These are phyloP conservation scores for Saccharum hybrid DNA, from an alignment of 202 grass and related monocot species.

Conservation along the genomic window DNA sequence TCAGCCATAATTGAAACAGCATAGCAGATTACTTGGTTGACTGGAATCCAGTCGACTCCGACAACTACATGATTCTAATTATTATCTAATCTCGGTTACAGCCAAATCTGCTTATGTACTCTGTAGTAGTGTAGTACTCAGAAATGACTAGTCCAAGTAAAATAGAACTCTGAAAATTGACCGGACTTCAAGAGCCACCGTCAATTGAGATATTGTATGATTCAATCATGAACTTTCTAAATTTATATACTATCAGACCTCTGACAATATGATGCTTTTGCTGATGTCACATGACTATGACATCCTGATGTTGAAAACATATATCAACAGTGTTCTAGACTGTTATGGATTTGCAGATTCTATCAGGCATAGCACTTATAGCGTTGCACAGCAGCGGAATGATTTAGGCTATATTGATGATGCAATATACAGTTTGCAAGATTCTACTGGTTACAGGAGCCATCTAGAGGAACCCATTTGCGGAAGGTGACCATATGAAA, in stretches of 20 bases:
- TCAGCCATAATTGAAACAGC: background rate
- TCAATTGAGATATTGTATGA: conserved; percentile 3
- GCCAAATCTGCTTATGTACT: conserved; percentile 20
- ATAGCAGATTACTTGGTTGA: background rate
- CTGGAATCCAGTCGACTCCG: background rate
- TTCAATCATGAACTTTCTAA: background rate
- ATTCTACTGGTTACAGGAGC: background rate
- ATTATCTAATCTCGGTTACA: background rate
- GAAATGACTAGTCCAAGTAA: background rate
- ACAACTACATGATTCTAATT: background rate
- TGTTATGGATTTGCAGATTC: background rate
- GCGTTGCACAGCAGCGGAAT: background rate
- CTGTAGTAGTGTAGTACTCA: background rate
- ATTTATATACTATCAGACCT: background rate
- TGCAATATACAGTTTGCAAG: background rate
- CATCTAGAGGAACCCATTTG: background rate
- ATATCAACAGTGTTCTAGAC: background rate
- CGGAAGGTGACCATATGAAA: background rate
- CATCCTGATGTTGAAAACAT: background rate
- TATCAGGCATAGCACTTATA: background rate
- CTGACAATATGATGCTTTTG: background rate
- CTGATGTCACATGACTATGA: conserved; percentile 8
- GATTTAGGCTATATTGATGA: background rate
- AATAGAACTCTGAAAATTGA: background rate
- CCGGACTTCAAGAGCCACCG: background rate